Evolutionary conservation across 1,284 basidiomycete species (phyloP).

Genomic region (Ustilago cynodontis): DNA sequence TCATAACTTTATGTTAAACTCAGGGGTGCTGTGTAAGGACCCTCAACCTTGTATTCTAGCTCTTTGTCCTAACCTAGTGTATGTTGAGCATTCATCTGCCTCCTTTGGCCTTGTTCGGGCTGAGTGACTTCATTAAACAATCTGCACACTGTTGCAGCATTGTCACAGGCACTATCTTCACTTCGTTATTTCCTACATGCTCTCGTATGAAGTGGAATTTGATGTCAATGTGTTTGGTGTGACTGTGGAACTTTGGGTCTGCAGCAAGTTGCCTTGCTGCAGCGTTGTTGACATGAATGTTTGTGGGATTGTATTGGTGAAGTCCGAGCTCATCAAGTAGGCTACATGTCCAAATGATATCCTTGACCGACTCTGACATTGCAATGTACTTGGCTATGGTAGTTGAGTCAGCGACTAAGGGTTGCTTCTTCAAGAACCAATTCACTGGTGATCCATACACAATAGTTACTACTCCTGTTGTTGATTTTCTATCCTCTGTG

Average conservation of each 20-base stretch:
- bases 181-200: background rate
- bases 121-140: background rate
- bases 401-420: background rate
- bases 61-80: too few species aligned
- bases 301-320: too few species aligned
- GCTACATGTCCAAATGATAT: too few species aligned
- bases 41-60: too few species aligned
- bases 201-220: constrained; percentile 1
- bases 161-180: background rate
- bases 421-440: background rate
- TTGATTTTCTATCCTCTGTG: too few species aligned
- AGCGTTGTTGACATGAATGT: background rate
- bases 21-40: too few species aligned
- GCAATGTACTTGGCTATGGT: too few species aligned
- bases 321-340: too few species aligned
- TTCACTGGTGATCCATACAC: background rate
- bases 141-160: too few species aligned
- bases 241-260: constrained; percentile 1
- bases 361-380: too few species aligned
- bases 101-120: background rate
- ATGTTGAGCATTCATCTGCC: background rate
- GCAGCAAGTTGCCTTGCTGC: background rate
- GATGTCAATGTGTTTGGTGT: background rate
- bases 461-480: background rate
- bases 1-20: too few species aligned